Conservation (phyloP, 371 early-diverging fungal genomes). For the Batkoa obscura region DNA sequence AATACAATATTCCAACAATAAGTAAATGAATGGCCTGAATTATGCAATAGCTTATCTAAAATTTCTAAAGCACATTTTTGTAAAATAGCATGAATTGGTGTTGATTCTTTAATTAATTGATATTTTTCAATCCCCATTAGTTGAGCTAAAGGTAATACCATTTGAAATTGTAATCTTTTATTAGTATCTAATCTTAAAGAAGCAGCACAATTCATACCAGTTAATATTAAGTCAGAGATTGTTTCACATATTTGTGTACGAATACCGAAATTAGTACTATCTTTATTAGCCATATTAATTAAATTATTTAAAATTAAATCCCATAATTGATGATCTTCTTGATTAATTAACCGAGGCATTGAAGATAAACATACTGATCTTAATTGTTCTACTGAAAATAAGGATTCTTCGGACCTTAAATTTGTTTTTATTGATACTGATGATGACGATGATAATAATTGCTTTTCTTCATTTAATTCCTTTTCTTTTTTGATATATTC, state of each 20-base stretch:
- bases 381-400: constrained; percentile 71
- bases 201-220: constrained; percentile 30
- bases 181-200: constrained; percentile 3
- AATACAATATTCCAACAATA: constrained; percentile 80
- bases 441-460: too few species aligned
- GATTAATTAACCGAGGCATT: constrained; percentile 38
- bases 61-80: constrained; percentile 75
- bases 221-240: constrained; percentile 53
- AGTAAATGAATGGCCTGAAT: constrained; percentile 71
- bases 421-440: neutral
- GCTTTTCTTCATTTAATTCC: too few species aligned
- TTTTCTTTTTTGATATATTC: too few species aligned
- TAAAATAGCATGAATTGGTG: constrained; percentile 31
- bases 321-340: constrained; percentile 31
- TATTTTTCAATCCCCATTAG: constrained; percentile 4
- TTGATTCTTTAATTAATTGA: too few species aligned
- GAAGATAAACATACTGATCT: constrained; percentile 48
- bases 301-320: constrained; percentile 51
- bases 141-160: constrained; percentile 4
- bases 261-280: constrained; percentile 24
- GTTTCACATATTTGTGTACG: constrained; percentile 68
- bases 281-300: constrained; percentile 54
- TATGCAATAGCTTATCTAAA: constrained; percentile 71
- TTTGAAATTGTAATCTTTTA: constrained; percentile 7
- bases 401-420: constrained; percentile 45